Evolutionary conservation across 2,329 filamentous ascomycete genomes (phyloP).

Genomic region (Stemphylium lycopersici): DNA sequence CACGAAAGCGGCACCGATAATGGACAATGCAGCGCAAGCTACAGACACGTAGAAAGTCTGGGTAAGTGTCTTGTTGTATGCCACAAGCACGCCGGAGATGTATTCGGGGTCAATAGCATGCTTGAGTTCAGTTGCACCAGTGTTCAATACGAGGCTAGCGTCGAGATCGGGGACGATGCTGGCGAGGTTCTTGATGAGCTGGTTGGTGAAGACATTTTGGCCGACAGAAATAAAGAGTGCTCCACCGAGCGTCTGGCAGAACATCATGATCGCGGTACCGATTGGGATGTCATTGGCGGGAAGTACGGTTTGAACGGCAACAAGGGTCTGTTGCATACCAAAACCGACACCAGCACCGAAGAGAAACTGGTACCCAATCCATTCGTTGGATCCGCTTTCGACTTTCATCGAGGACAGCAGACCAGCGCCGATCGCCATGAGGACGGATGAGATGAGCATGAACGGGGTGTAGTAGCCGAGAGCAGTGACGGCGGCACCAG

Average conservation of each 20-base stretch:
- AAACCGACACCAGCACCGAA: conserved; percentile 54
- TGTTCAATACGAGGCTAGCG: conserved; percentile 50
- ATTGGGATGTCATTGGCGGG: conserved; percentile 53
- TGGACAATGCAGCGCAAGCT: conserved; percentile 59
- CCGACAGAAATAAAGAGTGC: conserved; percentile 57
- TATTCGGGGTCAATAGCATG: conserved; percentile 51
- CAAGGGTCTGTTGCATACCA: conserved; percentile 56
- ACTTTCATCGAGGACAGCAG: conserved; percentile 53
- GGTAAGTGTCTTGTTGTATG: conserved; percentile 68
- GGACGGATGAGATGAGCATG: conserved; percentile 50
- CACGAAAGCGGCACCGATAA: conserved; percentile 62
- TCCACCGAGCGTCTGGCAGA: conserved; percentile 55
- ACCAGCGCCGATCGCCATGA: conserved; percentile 56
- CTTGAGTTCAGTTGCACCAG: conserved; percentile 66
- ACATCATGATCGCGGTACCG: conserved; percentile 57
- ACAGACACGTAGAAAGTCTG: conserved; percentile 66
- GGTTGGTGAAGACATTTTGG: conserved; percentile 59
- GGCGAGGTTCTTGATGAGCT: conserved; percentile 52
- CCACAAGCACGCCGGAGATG: conserved; percentile 61
- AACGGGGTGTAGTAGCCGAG: conserved; percentile 60
- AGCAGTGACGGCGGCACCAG: conserved; percentile 48
- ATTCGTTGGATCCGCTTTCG: conserved; percentile 45
- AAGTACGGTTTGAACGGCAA: conserved; percentile 55
- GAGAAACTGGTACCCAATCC: conserved; percentile 51
- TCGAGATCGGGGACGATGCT: conserved; percentile 50